Base-by-base conservation (phyloP, 352 stramenopile genomes). In the Phytopythium ostracodes region DNA sequence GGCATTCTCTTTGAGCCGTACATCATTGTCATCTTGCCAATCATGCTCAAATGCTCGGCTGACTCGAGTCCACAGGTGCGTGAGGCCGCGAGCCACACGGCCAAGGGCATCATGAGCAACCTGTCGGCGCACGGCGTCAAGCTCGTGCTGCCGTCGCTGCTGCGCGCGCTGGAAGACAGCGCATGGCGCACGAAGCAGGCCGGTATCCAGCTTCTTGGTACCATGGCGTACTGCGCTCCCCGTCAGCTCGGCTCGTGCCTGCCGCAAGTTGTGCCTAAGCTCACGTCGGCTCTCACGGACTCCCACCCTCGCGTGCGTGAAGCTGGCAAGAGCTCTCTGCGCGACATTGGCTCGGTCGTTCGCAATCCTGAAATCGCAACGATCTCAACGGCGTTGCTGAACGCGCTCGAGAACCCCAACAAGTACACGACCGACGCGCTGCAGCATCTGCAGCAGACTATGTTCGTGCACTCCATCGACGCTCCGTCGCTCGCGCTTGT, bases 401-500 rank as follows among this genome's bases (percentile, higher is more conserved):
- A 96, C 58, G 98, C 97, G 12, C 73, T 99, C 25, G 97, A 97
- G 54, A 97, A 99, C 67, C 94, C 94, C 1, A 94, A 94, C 65
- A 86, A 84, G 59, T 72, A 91, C 66, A 99, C 97, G 20, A 67
- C 90, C 20, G 85, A 92, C 29, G 98, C 97, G 54, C 79, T 99
- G 20, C 97, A 99, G 80, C 86, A 97, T 65, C 75, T 99, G 33
- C 97, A 99, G 62, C 96, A 89, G 43, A 99, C 96, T 31, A 96
- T 97, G 62, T 99, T 99, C 75, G 85, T 99, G 66, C 98, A 99
- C 81, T 98, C 97, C 64, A 99, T 99, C 67, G 98, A 99, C 74
- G 97, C 98, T 29, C 96, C 98, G 22, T 99, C 97, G 64, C 79
- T 99, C 29, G 97, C 98, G 25, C 84, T 99, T n/a, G 94, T 99